A percentile compares a stretch with the other conserved stretches of the same genome.
phyloP scores from a whole-genome alignment of 108 stramenopile species.

The Pseudonitzschia multistriata region DNA sequence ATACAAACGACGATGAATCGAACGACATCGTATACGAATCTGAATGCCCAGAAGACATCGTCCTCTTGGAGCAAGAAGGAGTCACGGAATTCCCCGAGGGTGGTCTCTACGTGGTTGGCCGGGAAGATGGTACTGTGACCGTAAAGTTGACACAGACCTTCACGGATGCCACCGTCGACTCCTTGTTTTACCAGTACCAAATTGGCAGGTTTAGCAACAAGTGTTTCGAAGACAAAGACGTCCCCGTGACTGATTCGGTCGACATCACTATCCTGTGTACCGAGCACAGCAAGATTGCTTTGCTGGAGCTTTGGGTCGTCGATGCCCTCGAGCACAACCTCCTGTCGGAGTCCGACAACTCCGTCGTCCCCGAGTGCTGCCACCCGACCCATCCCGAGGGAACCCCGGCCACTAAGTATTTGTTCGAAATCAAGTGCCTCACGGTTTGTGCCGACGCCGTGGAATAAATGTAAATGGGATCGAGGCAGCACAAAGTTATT shows the following conservation, averaged over 20 bases:
- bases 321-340: neutral
- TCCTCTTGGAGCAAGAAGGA: neutral
- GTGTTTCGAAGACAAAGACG: conserved; percentile 4
- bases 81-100: neutral
- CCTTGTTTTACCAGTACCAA: conserved; percentile 5
- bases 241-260: neutral
- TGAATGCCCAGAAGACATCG: neutral
- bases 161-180: neutral
- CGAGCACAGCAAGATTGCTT: neutral
- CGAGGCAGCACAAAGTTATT: too few relatives aligned
- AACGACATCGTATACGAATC: too few relatives aligned
- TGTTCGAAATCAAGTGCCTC: conserved; percentile 5
- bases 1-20: too few relatives aligned
- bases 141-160: neutral
- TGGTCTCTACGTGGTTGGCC: neutral
- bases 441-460: neutral
- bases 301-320: conserved; percentile 2
- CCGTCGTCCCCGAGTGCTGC: neutral
- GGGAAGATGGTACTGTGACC: neutral
- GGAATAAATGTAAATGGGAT: too few relatives aligned
- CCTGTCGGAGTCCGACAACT: neutral
- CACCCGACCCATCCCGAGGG: neutral
- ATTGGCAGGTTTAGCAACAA: neutral
- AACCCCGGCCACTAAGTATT: neutral
- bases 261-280: conserved; percentile 1